Base-by-base conservation (phyloP, 2,329 filamentous ascomycete genomes). In the Tolypocladium amazonense region DNA sequence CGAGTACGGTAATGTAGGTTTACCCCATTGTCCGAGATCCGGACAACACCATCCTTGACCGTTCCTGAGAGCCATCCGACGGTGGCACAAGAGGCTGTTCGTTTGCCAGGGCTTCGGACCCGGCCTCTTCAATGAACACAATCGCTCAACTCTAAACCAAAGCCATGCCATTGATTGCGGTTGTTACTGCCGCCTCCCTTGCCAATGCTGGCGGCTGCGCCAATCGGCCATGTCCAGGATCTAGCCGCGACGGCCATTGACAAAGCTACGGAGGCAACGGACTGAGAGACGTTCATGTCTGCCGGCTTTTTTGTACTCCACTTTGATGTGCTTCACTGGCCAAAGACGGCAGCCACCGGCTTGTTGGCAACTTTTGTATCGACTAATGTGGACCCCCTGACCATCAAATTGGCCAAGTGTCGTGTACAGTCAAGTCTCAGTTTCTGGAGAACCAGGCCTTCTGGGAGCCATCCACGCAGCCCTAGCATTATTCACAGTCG, bases 261-360 rank as follows among this genome's bases (percentile, higher is more conserved):
- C 39, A 38, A 33, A 38, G 39, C 56, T 23, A 33, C 25, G 56
- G 8, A 25, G 27, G 23, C 3, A 38, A 23, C 4, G 20, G 9
- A 2, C 25, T 6, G 18, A 27, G 18, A 43, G 30, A 18, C 20
- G 56, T 52, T 20, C 62, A 60, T 39, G 61, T 63, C 56, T 59
- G 61, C 60, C 64, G 60, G 18, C 20, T 64, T n/a, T 56, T 58
- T 35, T 63, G 59, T 59, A 59, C 47, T 54, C 59, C 60, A 7
- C 58, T 59, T 25, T 62, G 62, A 1, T 37, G 6, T 37, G 35
- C 2, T 37, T 11, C 9, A 37, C 6, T 37, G 35, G 35, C 9
- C 35, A 37, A 37, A 37, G 5, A 7, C 35, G 35, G 9, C 2
- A 37, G 35, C 9, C 9, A 12, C 35, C 35, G 2, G 35, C 9